phyloP scores from a whole-genome alignment of 495 filamentous ascomycete genomes.

The Cercophora scortea region DNA sequence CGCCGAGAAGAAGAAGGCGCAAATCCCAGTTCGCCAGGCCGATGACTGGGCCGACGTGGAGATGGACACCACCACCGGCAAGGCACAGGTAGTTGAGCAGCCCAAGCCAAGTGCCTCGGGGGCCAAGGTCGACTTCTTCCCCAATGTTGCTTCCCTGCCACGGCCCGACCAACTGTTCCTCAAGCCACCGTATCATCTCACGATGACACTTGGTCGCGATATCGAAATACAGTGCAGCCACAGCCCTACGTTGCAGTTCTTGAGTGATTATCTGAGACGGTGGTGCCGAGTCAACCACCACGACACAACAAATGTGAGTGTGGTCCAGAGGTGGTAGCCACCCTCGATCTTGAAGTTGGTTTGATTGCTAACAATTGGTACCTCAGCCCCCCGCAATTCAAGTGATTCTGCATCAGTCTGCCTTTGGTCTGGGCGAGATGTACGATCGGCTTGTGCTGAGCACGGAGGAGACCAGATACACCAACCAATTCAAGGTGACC shows the following conservation, averaged over 20 bases:
- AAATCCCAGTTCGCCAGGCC: not conserved
- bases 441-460: slow-evolving; percentile 28
- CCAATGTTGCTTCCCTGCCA: slow-evolving; percentile 19
- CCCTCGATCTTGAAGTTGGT: not conserved
- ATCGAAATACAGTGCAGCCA: slow-evolving; percentile 33
- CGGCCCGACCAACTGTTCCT: slow-evolving; percentile 29
- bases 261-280: slow-evolving; percentile 29
- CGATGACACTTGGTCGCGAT: slow-evolving; percentile 6
- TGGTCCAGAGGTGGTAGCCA: not conserved
- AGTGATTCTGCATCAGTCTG: slow-evolving; percentile 25
- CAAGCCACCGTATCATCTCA: slow-evolving; percentile 32
- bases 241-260: slow-evolving; percentile 28
- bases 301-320: slow-evolving; percentile 20
- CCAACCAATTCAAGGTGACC: slow-evolving; percentile 18
- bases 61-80: slow-evolving; percentile 16
- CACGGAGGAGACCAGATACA: slow-evolving; percentile 18
- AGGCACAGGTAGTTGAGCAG: slow-evolving; percentile 9
- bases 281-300: slow-evolving; percentile 31
- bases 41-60: slow-evolving; percentile 30
- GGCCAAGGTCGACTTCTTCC: slow-evolving; percentile 17
- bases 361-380: not conserved
- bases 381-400: slow-evolving; percentile 29
- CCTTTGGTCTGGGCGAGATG: slow-evolving; percentile 26
- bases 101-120: not conserved
- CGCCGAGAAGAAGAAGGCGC: slow-evolving; percentile 4